A percentile compares a stretch with the other conserved stretches of the same genome.
Conservation (phyloP, 2,329 filamentous ascomycete species). For the Fusarium devonianum region DNA sequence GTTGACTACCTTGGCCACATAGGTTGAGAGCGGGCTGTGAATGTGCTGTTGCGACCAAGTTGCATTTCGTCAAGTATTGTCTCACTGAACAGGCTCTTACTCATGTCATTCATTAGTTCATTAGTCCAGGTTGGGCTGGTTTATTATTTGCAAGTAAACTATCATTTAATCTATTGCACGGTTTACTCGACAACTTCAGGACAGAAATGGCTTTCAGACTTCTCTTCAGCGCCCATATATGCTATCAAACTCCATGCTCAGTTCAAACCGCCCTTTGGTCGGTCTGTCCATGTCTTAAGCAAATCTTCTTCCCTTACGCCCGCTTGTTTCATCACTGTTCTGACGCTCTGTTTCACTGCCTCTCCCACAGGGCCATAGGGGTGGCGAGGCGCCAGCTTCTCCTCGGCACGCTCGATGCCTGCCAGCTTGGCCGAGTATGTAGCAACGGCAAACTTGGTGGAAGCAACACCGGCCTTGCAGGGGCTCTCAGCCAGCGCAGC, state of each 20-base stretch:
- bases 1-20: too few species aligned
- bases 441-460: conserved; percentile 72
- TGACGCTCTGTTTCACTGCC: conserved; percentile 49
- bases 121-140: too few species aligned
- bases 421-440: conserved; percentile 65
- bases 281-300: conserved; percentile 25
- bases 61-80: too few species aligned
- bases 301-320: conserved; percentile 52
- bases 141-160: too few species aligned
- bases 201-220: too few species aligned
- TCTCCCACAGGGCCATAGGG: conserved; percentile 64
- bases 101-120: too few species aligned
- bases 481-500: conserved; percentile 71
- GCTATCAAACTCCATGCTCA: not conserved
- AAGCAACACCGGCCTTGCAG: conserved; percentile 71
- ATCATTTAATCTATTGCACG: too few species aligned
- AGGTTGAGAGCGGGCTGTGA: too few species aligned
- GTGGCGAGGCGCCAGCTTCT: conserved; percentile 64
- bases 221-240: not conserved
- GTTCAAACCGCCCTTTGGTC: conserved; percentile 24
- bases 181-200: too few species aligned
- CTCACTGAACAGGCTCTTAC: too few species aligned
- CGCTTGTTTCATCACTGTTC: conserved; percentile 48
- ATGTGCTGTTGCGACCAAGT: too few species aligned
- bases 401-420: conserved; percentile 65